These are phyloP conservation scores for Steccherinum ochraceum DNA, from an alignment of 768 basidiomycete genomes.

Conservation along the genomic window DNA sequence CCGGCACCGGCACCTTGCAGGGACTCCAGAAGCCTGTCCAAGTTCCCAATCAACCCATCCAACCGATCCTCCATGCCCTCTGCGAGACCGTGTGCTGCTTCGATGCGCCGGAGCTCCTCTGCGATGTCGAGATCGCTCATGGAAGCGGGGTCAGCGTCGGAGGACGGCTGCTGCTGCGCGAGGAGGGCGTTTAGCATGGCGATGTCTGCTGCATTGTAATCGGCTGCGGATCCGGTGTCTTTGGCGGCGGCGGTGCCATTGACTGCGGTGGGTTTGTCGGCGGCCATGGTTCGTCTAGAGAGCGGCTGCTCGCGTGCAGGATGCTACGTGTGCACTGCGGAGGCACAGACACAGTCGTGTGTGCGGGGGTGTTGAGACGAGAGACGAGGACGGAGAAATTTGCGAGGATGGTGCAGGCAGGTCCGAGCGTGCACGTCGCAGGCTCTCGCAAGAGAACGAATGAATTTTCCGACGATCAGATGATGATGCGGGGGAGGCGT, in stretches of 20 bases:
- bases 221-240: too few relatives aligned
- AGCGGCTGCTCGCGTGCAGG: too few relatives aligned
- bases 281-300: not conserved
- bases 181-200: not conserved
- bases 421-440: too few relatives aligned
- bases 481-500: too few relatives aligned
- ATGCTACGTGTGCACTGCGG: too few relatives aligned
- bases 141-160: not conserved
- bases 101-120: slow-evolving; percentile 49
- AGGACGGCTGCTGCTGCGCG: not conserved
- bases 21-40: slow-evolving; percentile 46
- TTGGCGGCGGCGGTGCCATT: not conserved
- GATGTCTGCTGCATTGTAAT: not conserved
- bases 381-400: too few relatives aligned
- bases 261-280: not conserved
- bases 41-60: slow-evolving; percentile 51
- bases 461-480: too few relatives aligned
- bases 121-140: slow-evolving; percentile 37
- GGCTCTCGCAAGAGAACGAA: too few relatives aligned
- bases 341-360: too few relatives aligned
- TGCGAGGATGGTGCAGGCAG: too few relatives aligned
- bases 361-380: too few relatives aligned
- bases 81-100: slow-evolving; percentile 54
- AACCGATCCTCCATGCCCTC: slow-evolving; percentile 54
- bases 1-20: slow-evolving; percentile 28